Evolutionary conservation across 1,284 basidiomycete genomes (phyloP).

Genomic region (Puccinia hordei): DNA sequence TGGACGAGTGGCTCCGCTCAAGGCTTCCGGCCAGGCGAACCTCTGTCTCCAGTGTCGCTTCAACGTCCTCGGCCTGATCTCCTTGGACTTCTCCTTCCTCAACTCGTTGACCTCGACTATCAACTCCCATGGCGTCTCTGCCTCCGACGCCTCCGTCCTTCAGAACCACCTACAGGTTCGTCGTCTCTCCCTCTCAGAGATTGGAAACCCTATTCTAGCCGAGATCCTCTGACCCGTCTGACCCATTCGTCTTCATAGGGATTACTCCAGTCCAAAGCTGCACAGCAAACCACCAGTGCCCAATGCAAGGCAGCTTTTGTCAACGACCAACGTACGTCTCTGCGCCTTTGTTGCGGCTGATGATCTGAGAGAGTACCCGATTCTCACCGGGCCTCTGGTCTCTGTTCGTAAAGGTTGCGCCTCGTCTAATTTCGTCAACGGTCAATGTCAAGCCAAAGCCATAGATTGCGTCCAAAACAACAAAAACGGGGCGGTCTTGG

Average conservation of each 20-base stretch:
- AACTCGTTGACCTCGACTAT: background rate
- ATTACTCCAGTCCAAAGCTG: background rate
- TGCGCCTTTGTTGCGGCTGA: too few species aligned
- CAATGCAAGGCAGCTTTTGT: background rate
- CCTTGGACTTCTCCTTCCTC: background rate
- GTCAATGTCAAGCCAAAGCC: background rate
- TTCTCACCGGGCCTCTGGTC: background rate
- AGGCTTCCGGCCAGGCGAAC: background rate
- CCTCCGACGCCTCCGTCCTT: background rate
- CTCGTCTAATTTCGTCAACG: background rate
- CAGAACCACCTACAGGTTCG: background rate
- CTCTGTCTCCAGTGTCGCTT: conserved; percentile 9
- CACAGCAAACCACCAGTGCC: background rate
- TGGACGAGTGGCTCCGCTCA: background rate
- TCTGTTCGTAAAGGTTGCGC: background rate
- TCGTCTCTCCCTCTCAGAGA: background rate
- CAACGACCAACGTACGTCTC: background rate
- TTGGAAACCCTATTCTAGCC: too few species aligned
- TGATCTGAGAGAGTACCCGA: background rate
- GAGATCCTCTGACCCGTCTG: too few species aligned
- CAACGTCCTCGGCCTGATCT: conserved; percentile 1
- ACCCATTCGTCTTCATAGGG: background rate
- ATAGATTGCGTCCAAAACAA: conserved; percentile 3
- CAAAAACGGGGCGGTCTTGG: background rate
- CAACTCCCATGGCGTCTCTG: background rate